Conservation (phyloP, 345 rosid species). For the Eutrema japonicum region DNA sequence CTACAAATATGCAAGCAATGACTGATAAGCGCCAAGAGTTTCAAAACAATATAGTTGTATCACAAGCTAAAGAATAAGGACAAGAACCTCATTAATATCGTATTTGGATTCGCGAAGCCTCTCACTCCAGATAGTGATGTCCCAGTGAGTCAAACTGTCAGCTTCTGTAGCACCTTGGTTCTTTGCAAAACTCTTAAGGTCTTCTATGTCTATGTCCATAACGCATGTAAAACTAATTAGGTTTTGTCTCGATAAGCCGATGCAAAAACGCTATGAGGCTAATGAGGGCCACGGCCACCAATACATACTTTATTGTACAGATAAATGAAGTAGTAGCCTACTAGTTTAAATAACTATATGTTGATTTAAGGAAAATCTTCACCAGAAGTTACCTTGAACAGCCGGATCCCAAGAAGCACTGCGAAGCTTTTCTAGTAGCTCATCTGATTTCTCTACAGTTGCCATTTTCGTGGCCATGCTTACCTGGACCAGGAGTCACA, state of each 20-base stretch:
- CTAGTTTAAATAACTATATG: not conserved
- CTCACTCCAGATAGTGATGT: constrained; percentile 90
- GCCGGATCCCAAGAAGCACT: constrained; percentile 94
- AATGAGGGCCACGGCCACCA: not conserved
- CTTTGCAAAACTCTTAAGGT: constrained; percentile 76
- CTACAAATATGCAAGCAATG: constrained; percentile 45
- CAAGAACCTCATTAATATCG: constrained; percentile 85
- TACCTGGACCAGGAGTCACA: constrained; percentile 55
- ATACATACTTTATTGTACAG: constrained; percentile 4
- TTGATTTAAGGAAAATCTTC: not conserved
- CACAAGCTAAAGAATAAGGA: constrained; percentile 29
- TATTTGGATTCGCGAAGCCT: constrained; percentile 96
- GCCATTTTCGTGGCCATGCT: constrained; percentile 99
- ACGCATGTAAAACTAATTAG: constrained; percentile 18
- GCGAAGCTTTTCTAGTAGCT: constrained; percentile 85
- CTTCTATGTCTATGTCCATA: constrained; percentile 69
- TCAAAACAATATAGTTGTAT: constrained; percentile 13
- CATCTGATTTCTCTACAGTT: constrained; percentile 82
- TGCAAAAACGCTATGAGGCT: constrained; percentile 4
- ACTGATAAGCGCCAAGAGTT: constrained; percentile 17
- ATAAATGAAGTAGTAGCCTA: constrained; percentile 9
- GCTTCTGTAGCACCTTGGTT: constrained; percentile 82
- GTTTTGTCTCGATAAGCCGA: constrained; percentile 2
- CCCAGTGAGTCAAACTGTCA: constrained; percentile 82
- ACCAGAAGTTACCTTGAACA: constrained; percentile 66